phyloP scores from a whole-genome alignment of 2,329 filamentous ascomycete genomes.

The Xylariaceae sp. region DNA sequence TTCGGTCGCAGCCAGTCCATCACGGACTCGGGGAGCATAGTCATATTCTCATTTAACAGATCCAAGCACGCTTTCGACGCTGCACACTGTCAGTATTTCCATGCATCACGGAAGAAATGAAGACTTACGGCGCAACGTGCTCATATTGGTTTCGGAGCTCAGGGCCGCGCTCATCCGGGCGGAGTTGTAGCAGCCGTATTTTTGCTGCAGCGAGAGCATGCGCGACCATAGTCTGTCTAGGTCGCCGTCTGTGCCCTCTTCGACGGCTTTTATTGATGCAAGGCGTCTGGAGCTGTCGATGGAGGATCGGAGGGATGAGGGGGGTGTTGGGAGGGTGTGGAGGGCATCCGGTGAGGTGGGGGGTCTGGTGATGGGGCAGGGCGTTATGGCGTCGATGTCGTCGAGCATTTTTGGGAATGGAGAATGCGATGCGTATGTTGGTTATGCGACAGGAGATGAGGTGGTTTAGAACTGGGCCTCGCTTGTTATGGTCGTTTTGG shows the following conservation, averaged over 20 bases:
- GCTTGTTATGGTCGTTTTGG: background rate
- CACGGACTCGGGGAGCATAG: constrained; percentile 25
- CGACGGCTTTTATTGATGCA: constrained; percentile 30
- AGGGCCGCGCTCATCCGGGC: constrained; percentile 45
- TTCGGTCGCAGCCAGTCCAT: constrained; percentile 19
- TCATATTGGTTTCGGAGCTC: constrained; percentile 38
- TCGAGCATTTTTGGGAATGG: constrained; percentile 18
- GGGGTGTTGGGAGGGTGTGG: constrained; percentile 14
- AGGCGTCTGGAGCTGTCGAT: constrained; percentile 18
- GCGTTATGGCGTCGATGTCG: constrained; percentile 34
- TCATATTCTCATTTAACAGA: constrained; percentile 32
- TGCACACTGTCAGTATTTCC: constrained; percentile 6
- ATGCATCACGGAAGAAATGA: background rate
- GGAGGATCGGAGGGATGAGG: constrained; percentile 25
- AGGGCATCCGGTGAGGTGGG: constrained; percentile 3
- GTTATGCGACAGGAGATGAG: background rate
- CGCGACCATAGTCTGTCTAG: constrained; percentile 42
- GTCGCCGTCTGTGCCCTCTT: constrained; percentile 36
- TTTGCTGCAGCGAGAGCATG: constrained; percentile 45
- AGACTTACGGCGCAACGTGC: constrained; percentile 42
- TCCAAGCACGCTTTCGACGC: constrained; percentile 33
- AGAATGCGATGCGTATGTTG: background rate
- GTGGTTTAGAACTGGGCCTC: background rate
- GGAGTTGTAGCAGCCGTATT: constrained; percentile 46
- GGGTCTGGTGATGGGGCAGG: constrained; percentile 24